phyloP scores from a whole-genome alignment of 306 rosid genomes.

The Fragaria iinumae region DNA sequence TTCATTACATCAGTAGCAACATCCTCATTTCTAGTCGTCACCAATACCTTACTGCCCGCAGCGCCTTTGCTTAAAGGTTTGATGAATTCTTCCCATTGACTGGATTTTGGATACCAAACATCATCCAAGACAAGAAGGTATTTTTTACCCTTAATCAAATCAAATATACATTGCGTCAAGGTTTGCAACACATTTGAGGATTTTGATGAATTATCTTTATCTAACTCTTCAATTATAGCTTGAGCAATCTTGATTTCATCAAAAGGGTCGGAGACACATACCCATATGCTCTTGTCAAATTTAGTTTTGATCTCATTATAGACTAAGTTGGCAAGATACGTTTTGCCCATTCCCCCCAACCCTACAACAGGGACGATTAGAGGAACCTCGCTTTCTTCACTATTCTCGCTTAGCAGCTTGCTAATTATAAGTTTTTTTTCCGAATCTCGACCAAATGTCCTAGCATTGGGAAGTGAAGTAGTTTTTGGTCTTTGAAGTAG shows the following conservation, averaged over 20 bases:
- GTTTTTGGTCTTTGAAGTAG: no score
- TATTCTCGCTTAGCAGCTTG: no score
- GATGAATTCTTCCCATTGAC: background rate
- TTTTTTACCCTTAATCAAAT: background rate
- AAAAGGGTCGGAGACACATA: slow-evolving; percentile 8
- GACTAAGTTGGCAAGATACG: no score
- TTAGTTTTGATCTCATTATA: no score
- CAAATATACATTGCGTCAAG: background rate
- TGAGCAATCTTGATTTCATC: background rate
- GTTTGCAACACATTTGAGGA: background rate
- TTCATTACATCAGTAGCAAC: background rate
- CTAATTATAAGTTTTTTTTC: no score
- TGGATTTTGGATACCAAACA: slow-evolving; percentile 7
- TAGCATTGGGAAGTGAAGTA: no score
- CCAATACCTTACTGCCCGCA: slow-evolving; percentile 5
- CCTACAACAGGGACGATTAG: no score
- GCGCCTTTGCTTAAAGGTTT: background rate
- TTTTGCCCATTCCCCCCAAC: slow-evolving; percentile 8
- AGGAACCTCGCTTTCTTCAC: background rate
- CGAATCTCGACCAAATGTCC: no score
- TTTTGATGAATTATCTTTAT: no score
- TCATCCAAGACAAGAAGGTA: slow-evolving; percentile 24
- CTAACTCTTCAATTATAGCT: background rate
- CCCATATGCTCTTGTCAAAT: background rate
- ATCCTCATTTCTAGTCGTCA: slow-evolving; percentile 5